phyloP scores from a whole-genome alignment of 441 rosid species.

The Aquilaria agallochum region DNA sequence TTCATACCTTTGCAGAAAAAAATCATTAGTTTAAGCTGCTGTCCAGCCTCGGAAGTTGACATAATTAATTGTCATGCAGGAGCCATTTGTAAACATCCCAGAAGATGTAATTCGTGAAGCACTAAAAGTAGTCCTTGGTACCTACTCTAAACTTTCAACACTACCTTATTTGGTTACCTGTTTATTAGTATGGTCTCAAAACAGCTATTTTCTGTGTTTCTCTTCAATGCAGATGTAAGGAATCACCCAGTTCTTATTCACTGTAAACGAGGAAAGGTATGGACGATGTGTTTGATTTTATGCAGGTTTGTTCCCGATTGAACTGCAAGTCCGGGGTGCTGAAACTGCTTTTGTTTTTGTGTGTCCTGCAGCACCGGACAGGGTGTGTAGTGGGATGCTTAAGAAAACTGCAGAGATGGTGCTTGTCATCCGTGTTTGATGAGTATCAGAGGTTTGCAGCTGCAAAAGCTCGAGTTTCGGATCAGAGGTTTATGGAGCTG shows the following conservation, averaged over 20 bases:
- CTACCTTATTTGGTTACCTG: constrained; percentile 6
- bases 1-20: no score
- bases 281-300: constrained; percentile 2
- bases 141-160: background rate
- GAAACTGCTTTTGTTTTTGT: background rate
- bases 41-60: background rate
- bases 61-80: constrained; percentile 36
- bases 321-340: background rate
- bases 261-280: constrained; percentile 68
- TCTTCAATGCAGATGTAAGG: constrained; percentile 41
- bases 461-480: constrained; percentile 59
- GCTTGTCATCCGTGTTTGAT: constrained; percentile 48
- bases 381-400: constrained; percentile 65
- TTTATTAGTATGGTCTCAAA: constrained; percentile 1
- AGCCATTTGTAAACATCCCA: constrained; percentile 60
- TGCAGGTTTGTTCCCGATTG: background rate
- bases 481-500: constrained; percentile 57
- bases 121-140: constrained; percentile 61
- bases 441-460: constrained; percentile 64
- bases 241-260: constrained; percentile 63
- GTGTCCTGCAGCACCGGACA: constrained; percentile 45
- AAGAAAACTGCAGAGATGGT: constrained; percentile 60
- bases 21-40: no score
- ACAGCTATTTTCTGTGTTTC: background rate
- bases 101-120: constrained; percentile 59